Conservation (phyloP, 2,329 filamentous ascomycete genomes). For the Aureobasidium mangrovei region DNA sequence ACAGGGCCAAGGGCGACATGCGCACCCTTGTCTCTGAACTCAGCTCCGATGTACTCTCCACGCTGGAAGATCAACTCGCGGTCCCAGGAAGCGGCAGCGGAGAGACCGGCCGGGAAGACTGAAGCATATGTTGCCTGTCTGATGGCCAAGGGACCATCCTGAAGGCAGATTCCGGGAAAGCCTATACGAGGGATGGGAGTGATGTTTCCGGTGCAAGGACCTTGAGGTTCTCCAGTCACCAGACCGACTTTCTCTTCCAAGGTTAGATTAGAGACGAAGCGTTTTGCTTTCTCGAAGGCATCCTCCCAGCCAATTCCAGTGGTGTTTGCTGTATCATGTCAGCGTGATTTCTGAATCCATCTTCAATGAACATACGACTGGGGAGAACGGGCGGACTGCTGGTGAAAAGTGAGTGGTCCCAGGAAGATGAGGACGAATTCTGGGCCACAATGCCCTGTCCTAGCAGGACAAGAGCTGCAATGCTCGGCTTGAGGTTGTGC, state of each 20-base stretch:
- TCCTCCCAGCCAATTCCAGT: constrained; percentile 20
- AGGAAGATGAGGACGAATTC: constrained; percentile 8
- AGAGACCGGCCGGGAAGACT: constrained; percentile 69
- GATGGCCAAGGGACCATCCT: constrained; percentile 63
- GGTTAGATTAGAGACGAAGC: constrained; percentile 25
- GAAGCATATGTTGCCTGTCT: constrained; percentile 64
- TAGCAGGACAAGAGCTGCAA: neutral
- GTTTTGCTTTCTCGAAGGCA: constrained; percentile 23
- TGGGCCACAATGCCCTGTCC: constrained; percentile 1
- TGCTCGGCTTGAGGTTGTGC: neutral
- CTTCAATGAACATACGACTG: constrained; percentile 15
- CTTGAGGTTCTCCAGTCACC: constrained; percentile 23
- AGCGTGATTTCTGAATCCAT: neutral
- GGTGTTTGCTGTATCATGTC: constrained; percentile 16
- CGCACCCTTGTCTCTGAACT: constrained; percentile 25
- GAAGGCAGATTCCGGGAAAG: constrained; percentile 62
- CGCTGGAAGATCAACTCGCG: constrained; percentile 43
- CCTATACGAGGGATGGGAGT: constrained; percentile 63
- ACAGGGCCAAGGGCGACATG: constrained; percentile 18
- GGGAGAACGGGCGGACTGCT: constrained; percentile 20
- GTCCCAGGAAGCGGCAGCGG: constrained; percentile 42
- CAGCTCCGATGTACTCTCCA: constrained; percentile 43
- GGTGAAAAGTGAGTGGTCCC: constrained; percentile 20
- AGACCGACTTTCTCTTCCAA: constrained; percentile 26
- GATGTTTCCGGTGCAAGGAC: constrained; percentile 58